A percentile compares a stretch with the other conserved stretches of the same genome.
Conservation (phyloP, 345 rosid genomes). For the Sisymbrium irio region DNA sequence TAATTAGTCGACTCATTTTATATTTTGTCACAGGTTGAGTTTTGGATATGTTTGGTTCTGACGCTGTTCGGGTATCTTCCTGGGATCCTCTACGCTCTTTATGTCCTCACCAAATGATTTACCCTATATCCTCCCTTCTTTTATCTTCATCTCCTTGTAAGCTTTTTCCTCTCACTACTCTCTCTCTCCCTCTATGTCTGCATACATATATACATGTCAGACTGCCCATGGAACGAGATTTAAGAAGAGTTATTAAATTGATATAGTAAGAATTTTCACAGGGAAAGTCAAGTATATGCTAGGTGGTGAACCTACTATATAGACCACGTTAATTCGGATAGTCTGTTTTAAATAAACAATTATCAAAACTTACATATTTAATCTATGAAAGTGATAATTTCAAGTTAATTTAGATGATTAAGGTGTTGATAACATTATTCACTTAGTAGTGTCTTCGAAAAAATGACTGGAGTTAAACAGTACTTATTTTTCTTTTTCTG, state of each 20-base stretch:
- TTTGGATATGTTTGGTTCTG: constrained; percentile 84
- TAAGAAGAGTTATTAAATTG: background rate
- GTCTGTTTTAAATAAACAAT: no score
- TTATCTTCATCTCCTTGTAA: constrained; percentile 23
- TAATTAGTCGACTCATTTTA: no score
- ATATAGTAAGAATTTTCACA: background rate
- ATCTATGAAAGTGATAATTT: no score
- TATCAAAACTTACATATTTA: no score
- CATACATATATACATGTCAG: background rate
- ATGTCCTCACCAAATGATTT: constrained; percentile 63
- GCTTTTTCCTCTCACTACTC: background rate
- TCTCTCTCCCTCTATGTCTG: background rate
- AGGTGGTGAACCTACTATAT: background rate
- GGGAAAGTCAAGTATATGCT: background rate
- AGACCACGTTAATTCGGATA: no score
- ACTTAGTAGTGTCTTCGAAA: no score
- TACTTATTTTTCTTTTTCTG: no score
- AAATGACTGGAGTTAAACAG: no score
- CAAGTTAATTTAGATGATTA: no score
- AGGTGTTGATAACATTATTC: no score
- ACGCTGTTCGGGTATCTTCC: constrained; percentile 72
- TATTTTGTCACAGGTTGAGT: constrained; percentile 49
- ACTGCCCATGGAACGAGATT: background rate
- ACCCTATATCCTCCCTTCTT: constrained; percentile 5
- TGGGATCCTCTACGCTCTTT: constrained; percentile 77